Conservation (phyloP, 2,329 filamentous ascomycete species). For the Pseudogymnoascus sp. region DNA sequence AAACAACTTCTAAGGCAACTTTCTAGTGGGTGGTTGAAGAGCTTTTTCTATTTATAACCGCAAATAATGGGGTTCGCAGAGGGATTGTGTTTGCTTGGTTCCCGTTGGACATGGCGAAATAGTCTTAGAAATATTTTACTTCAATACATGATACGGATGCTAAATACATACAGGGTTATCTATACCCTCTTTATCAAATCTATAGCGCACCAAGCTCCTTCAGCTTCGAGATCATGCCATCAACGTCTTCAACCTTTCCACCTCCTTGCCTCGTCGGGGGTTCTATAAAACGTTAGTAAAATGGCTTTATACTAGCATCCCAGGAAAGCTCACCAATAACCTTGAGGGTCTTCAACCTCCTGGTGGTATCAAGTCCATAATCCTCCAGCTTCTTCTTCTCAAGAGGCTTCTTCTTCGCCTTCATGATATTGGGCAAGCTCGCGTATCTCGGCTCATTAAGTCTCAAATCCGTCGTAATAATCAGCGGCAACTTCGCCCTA, state of each 20-base stretch:
- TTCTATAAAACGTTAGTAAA: constrained; percentile 43
- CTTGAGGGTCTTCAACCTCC: constrained; percentile 80
- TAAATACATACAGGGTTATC: neutral
- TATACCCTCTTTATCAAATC: constrained; percentile 2
- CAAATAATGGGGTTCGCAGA: neutral
- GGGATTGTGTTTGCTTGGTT: neutral
- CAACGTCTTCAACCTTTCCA: constrained; percentile 94
- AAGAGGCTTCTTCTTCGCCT: constrained; percentile 99
- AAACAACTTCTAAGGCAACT: neutral
- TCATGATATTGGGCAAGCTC: constrained; percentile 97
- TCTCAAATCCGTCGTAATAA: constrained; percentile 89
- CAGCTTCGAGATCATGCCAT: constrained; percentile 84
- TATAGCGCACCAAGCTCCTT: constrained; percentile 91
- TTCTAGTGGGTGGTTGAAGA: neutral
- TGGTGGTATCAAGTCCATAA: constrained; percentile 65
- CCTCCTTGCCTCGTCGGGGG: constrained; percentile 81
- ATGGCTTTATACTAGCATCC: neutral
- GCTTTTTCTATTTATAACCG: too few relatives aligned
- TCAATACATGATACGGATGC: constrained; percentile 1
- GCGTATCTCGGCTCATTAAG: constrained; percentile 94
- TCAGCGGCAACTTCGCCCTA: constrained; percentile 73
- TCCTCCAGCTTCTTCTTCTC: constrained; percentile 85
- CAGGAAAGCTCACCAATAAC: constrained; percentile 57
- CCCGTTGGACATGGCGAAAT: neutral
- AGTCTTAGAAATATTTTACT: neutral